A percentile compares a stretch with the other conserved stretches of the same genome.
These are phyloP conservation scores for Solanum sejunctum DNA, from an alignment of 257 asterid species.

Conservation along the genomic window DNA sequence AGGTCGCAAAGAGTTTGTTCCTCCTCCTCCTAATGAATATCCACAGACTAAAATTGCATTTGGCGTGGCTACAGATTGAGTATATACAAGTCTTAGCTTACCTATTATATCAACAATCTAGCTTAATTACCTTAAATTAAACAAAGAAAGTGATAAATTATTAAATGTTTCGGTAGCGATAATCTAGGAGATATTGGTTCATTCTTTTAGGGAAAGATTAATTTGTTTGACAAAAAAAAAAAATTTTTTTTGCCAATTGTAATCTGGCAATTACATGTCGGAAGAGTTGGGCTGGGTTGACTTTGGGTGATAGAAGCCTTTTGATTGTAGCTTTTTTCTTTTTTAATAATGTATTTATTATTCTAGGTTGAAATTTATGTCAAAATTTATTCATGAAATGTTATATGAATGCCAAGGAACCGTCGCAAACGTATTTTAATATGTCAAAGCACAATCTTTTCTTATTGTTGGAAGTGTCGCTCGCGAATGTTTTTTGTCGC, in stretches of 20 bases:
- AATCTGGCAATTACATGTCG: not conserved
- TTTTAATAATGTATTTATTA: not conserved
- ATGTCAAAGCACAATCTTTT: not conserved
- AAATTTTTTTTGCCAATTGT: not conserved
- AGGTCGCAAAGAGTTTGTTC: not conserved
- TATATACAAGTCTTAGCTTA: not conserved
- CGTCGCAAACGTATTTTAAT: not conserved
- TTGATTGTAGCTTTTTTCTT: not conserved
- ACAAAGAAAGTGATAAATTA: not conserved
- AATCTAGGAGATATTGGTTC: not conserved
- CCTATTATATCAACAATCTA: not conserved
- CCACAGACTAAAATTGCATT: not conserved
- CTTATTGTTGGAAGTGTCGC: not conserved
- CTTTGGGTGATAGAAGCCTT: not conserved
- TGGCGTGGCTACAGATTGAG: constrained; percentile 1
- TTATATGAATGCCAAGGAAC: not conserved
- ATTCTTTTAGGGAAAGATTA: not conserved
- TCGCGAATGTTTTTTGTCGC: too few relatives aligned
- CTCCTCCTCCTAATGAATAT: not conserved
- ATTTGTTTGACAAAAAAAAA: not conserved
- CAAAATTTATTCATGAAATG: not conserved
- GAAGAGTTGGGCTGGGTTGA: not conserved
- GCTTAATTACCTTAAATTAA: not conserved
- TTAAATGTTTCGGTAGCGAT: not conserved
- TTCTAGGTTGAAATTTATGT: not conserved